Percentiles rank a stretch among this genome's conserved stretches.
phyloP scores from a whole-genome alignment of 208 protist genomes.

The Leishmania braziliensis region DNA sequence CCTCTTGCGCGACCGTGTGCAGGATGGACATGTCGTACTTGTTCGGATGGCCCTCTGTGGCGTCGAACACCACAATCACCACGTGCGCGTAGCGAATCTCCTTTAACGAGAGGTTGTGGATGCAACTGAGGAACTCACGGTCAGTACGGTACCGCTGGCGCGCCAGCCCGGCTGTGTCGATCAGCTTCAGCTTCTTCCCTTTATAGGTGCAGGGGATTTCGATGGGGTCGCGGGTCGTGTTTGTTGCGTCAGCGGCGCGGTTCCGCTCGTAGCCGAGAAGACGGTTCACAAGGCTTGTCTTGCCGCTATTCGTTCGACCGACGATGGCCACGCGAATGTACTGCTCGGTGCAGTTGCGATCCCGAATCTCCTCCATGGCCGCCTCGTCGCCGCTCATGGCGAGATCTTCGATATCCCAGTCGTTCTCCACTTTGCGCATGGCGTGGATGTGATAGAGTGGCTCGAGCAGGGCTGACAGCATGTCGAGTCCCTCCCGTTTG shows the following conservation, averaged over 20 bases:
- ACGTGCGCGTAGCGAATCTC: constrained; percentile 90
- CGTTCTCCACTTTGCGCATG: constrained; percentile 79
- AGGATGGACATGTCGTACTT: constrained; percentile 93
- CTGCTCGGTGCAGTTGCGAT: constrained; percentile 80
- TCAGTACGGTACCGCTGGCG: constrained; percentile 78
- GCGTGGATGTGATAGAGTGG: constrained; percentile 83
- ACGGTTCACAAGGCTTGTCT: constrained; percentile 94
- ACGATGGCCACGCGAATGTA: constrained; percentile 92
- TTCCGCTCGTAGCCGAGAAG: constrained; percentile 92
- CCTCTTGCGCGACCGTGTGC: constrained; percentile 84
- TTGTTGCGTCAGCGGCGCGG: constrained; percentile 76
- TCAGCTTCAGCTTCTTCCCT: constrained; percentile 86
- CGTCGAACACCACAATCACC: constrained; percentile 90
- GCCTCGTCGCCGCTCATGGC: constrained; percentile 80
- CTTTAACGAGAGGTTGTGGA: constrained; percentile 76
- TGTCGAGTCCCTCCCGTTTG: constrained; percentile 69
- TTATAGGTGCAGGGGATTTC: constrained; percentile 90
- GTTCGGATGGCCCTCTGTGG: constrained; percentile 90
- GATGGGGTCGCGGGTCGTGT: constrained; percentile 93
- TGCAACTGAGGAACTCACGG: constrained; percentile 80
- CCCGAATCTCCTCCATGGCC: constrained; percentile 89
- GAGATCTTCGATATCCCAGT: constrained; percentile 90
- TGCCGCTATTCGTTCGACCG: constrained; percentile 93
- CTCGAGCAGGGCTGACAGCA: constrained; percentile 69
- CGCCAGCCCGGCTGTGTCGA: constrained; percentile 89